Conservation (phyloP, 257 asterid species). For the Capsicum baccatum region DNA sequence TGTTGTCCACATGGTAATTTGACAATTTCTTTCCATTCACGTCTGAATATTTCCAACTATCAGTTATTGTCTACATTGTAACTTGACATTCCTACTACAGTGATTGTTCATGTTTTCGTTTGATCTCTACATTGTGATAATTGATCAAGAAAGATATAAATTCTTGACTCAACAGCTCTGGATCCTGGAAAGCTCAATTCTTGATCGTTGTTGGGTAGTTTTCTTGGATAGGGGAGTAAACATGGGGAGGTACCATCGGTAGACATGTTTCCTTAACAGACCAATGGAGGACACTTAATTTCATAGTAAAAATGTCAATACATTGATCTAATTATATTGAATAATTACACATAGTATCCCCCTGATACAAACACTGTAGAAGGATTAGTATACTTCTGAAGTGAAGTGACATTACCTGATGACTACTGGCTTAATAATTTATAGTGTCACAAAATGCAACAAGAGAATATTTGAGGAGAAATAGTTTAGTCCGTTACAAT, state of each 20-base stretch:
- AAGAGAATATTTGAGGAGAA: too few relatives aligned
- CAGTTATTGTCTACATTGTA: not conserved
- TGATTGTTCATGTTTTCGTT: not conserved
- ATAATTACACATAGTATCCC: not conserved
- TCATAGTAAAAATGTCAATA: not conserved
- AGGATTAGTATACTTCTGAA: not conserved
- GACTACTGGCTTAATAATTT: not conserved
- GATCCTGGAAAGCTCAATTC: not conserved
- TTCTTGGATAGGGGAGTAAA: not conserved
- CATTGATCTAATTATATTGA: not conserved
- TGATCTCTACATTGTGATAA: not conserved
- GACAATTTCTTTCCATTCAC: slow-evolving; percentile 21
- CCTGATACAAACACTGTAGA: not conserved
- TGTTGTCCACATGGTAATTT: slow-evolving; percentile 15
- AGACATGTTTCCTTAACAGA: not conserved
- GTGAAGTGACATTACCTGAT: not conserved
- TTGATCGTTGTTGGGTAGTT: not conserved
- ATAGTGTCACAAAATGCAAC: too few relatives aligned
- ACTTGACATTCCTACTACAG: not conserved
- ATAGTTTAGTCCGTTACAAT: too few relatives aligned
- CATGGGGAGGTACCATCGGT: not conserved
- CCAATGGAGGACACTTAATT: not conserved
- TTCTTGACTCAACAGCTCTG: not conserved
- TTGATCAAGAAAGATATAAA: not conserved
- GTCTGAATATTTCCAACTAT: not conserved